phyloP scores from a whole-genome alignment of 805 yeast genomes.

The Starmerella stigmatis region DNA sequence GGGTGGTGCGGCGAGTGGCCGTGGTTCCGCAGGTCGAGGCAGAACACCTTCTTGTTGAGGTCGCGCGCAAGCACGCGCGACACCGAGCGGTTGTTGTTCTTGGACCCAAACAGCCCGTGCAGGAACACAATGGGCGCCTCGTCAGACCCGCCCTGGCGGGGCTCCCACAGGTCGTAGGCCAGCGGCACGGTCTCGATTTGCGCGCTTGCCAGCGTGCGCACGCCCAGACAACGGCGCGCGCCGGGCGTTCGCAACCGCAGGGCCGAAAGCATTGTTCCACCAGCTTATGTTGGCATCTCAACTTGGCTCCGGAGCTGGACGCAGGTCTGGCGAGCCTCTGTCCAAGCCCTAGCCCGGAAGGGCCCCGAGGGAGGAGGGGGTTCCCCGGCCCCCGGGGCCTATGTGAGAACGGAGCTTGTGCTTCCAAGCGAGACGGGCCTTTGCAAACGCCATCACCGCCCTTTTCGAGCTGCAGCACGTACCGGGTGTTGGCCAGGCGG shows the following conservation, averaged over 20 bases:
- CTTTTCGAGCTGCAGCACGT: no score
- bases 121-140: constrained; percentile 55
- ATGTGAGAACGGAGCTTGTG: no score
- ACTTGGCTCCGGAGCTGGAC: no score
- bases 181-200: constrained; percentile 19
- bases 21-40: constrained; percentile 71
- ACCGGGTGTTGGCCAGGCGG: no score
- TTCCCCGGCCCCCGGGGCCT: no score
- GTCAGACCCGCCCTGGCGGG: constrained; percentile 9
- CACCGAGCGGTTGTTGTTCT: constrained; percentile 69
- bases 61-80: constrained; percentile 40
- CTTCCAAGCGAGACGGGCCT: no score
- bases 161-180: constrained; percentile 25
- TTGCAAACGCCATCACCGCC: no score
- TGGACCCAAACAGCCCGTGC: constrained; percentile 86
- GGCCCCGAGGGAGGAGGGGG: no score
- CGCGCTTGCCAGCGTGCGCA: not conserved
- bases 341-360: no score
- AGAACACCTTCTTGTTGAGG: constrained; percentile 30
- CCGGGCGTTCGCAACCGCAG: not conserved
- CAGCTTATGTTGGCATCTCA: not conserved
- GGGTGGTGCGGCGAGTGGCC: constrained; percentile 78
- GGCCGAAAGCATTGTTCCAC: not conserved
- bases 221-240: not conserved
- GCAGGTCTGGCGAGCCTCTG: no score